Conservation (phyloP, 768 basidiomycete species). For the Glaciozyma antarctica region DNA sequence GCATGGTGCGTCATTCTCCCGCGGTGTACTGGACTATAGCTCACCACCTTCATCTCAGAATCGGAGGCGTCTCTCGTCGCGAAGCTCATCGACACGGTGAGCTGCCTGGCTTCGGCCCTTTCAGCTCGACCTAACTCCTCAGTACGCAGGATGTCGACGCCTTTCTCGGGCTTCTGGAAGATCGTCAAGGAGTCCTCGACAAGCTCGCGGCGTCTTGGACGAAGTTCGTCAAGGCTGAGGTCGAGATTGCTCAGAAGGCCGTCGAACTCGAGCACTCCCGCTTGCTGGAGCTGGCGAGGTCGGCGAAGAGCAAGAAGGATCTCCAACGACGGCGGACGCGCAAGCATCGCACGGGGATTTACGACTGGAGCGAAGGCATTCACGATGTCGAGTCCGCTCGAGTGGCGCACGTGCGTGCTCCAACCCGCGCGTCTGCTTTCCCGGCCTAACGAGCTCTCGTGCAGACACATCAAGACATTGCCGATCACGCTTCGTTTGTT, state of each 20-base stretch:
- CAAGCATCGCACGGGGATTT: neutral
- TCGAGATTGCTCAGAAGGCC: neutral
- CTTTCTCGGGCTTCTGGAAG: neutral
- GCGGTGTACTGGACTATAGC: too few relatives aligned
- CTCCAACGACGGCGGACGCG: neutral
- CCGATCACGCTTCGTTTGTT: neutral
- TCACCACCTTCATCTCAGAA: neutral
- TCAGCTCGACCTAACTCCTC: neutral
- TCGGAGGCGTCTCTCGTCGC: neutral
- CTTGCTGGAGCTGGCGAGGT: neutral
- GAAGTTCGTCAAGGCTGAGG: neutral
- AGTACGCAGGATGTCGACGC: neutral
- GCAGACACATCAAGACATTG: neutral
- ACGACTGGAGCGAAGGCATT: constrained; percentile 4
- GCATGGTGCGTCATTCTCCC: neutral
- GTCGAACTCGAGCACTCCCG: constrained; percentile 5
- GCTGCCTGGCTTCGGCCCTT: neutral
- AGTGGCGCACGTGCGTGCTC: neutral
- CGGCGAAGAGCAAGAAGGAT: neutral
- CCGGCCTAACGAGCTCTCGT: neutral
- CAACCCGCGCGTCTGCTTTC: neutral
- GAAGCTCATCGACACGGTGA: neutral
- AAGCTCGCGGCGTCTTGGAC: neutral
- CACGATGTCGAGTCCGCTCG: neutral
- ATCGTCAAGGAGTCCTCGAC: neutral